Percentiles rank a stretch among this genome's conserved stretches.
phyloP scores from a whole-genome alignment of 768 basidiomycete species.

The Russula sp. region DNA sequence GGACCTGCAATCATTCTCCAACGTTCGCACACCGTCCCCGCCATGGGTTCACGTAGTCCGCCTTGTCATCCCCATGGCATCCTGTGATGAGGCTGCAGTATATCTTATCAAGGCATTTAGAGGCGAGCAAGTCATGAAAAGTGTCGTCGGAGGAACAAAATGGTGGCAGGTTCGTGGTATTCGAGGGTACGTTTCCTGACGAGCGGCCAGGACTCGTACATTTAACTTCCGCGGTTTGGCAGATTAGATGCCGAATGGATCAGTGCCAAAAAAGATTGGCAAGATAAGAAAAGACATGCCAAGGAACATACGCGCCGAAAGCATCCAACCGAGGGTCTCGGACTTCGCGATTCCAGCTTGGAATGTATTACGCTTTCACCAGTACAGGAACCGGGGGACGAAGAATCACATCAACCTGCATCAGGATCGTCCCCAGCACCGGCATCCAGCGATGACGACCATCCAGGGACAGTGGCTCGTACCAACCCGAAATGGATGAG shows the following conservation, averaged over 20 bases:
- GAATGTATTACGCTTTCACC: neutral
- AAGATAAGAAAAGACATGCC: conserved; percentile 56
- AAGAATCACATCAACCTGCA: conserved; percentile 28
- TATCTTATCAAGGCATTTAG: conserved; percentile 76
- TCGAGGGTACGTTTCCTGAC: conserved; percentile 53
- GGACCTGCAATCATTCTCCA: conserved; percentile 77
- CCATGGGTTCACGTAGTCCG: conserved; percentile 78
- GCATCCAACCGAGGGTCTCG: neutral
- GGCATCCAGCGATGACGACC: conserved; percentile 31
- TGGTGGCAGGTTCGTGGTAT: conserved; percentile 97
- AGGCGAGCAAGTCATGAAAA: conserved; percentile 69
- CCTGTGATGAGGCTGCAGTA: conserved; percentile 70
- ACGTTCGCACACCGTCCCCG: conserved; percentile 78
- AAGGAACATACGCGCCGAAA: conserved; percentile 35
- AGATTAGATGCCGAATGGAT: conserved; percentile 90
- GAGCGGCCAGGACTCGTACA: neutral
- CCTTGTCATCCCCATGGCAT: conserved; percentile 67
- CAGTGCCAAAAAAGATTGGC: conserved; percentile 78
- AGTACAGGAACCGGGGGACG: conserved; percentile 18
- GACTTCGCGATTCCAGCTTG: neutral
- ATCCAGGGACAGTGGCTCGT: conserved; percentile 37
- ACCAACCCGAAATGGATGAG: conserved; percentile 73
- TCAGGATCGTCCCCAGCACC: conserved; percentile 23
- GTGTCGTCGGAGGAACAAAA: conserved; percentile 81
- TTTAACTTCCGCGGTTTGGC: conserved; percentile 21